Evolutionary conservation across 257 asterid genomes (phyloP).

Genomic region (Ligustrum vulgare): DNA sequence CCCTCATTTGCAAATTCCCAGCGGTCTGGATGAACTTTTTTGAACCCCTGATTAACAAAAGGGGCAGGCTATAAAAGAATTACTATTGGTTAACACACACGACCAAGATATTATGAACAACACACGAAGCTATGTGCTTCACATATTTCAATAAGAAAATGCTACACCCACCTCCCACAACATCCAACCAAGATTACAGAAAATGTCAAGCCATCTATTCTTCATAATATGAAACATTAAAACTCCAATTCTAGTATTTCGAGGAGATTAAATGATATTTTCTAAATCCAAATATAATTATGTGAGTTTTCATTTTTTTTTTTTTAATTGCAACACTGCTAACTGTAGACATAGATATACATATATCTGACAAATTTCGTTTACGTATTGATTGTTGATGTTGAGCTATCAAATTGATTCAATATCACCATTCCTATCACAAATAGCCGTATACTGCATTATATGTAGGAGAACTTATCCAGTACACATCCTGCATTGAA

Average conservation of each 20-base stretch:
- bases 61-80: background rate
- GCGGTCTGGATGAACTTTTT: conserved; percentile 90
- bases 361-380: no score
- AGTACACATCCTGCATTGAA: background rate
- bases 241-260: background rate
- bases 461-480: background rate
- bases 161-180: background rate
- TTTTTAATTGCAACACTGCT: background rate
- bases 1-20: conserved; percentile 98
- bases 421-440: background rate
- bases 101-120: background rate
- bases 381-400: background rate
- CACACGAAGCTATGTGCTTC: background rate
- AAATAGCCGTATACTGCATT: background rate
- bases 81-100: background rate
- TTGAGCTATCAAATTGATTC: background rate
- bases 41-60: conserved; percentile 56
- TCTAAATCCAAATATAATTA: background rate
- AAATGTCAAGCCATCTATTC: background rate
- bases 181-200: background rate
- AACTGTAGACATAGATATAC: background rate
- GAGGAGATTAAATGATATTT: background rate
- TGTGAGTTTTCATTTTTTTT: background rate
- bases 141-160: background rate
- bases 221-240: background rate